A percentile compares a stretch with the other conserved stretches of the same genome.
phyloP scores from a whole-genome alignment of 2,329 filamentous ascomycete species.

The Cyanodermella asteris region DNA sequence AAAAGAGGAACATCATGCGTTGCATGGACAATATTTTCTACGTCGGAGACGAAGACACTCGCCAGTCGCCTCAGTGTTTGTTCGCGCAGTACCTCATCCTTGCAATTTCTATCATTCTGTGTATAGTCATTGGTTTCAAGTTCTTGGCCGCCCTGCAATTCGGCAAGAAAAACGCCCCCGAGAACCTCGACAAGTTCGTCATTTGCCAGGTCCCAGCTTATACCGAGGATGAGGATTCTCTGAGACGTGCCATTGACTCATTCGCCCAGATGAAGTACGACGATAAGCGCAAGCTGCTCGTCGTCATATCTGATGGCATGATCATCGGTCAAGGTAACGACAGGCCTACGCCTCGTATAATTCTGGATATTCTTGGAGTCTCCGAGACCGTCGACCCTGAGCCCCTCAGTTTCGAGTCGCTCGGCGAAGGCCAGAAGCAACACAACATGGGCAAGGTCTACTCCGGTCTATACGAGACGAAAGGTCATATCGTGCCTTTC shows the following conservation, averaged over 20 bases:
- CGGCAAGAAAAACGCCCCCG: conserved; percentile 69
- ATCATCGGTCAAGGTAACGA: conserved; percentile 98
- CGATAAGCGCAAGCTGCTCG: conserved; percentile 87
- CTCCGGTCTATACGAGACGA: conserved; percentile 89
- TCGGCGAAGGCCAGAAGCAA: conserved; percentile 89
- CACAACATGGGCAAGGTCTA: conserved; percentile 99
- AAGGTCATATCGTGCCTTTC: conserved; percentile 95
- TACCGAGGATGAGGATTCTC: conserved; percentile 92
- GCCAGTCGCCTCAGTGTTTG: conserved; percentile 63
- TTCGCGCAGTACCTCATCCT: conserved; percentile 83
- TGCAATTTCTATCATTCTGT: conserved; percentile 60
- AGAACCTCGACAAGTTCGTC: conserved; percentile 94
- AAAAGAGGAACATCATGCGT: conserved; percentile 47
- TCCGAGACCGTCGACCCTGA: conserved; percentile 86
- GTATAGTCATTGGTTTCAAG: conserved; percentile 74
- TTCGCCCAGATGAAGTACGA: conserved; percentile 90
- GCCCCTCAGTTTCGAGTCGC: conserved; percentile 84
- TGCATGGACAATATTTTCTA: conserved; percentile 94
- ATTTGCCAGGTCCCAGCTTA: conserved; percentile 96
- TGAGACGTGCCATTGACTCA: conserved; percentile 91
- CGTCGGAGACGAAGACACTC: conserved; percentile 73
- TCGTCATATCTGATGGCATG: conserved; percentile 94
- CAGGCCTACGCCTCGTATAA: conserved; percentile 80
- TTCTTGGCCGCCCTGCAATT: conserved; percentile 95
- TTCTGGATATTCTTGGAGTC: conserved; percentile 89